Evolutionary conservation across 2,329 filamentous ascomycete genomes (phyloP), one percentile per base, ranked within the genome.

Genomic region (Blastomyces gilchristii): DNA sequence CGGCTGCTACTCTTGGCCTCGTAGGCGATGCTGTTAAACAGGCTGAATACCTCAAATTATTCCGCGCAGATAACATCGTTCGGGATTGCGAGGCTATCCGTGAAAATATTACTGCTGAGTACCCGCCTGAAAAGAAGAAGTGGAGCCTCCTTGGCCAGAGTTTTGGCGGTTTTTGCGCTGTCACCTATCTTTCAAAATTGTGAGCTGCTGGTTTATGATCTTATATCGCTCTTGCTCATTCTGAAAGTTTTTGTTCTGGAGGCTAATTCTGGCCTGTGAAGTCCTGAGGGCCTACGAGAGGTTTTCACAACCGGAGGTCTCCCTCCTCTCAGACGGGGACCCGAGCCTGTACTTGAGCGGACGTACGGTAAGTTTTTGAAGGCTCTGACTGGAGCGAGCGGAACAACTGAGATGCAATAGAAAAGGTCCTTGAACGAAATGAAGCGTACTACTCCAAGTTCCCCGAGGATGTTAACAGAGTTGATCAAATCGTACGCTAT

Each of bases 81-180:
- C 85, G 85, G 57, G 93, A 97, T 71, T 90, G 88, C 67, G 93
- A 97, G 73, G 91, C 92, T 4, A 85, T 97, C 41, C 85, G 93
- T 5, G 83, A 86, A 69, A 87, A 82, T 49, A 79, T 97, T 62
- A 94, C 89, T 0, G 78, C 80, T 5, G 84, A 86, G 60, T 89
- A 86, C 69, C 85, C 88, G 0, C 79, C 83, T 28, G 84, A 87
- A 58, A 86, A 88, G 72, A 84, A 86, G 73, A 86, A 87, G 72
- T 97, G 92, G 93, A 88, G 86, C 63, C 83, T 94, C 39, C 87
- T 96, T 66, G 93, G 93, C 9, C 93, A 97, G 77, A 92, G 88
- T 18, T 97, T 96, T 74, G 93, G 93, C 49, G 93, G 93, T 0
- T 97, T 96, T 75, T 90, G 91, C 71, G 83, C 82, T 58, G 80